Conservation (phyloP, 1,284 basidiomycete species). For the Pyrrhoderma lamaoense region DNA sequence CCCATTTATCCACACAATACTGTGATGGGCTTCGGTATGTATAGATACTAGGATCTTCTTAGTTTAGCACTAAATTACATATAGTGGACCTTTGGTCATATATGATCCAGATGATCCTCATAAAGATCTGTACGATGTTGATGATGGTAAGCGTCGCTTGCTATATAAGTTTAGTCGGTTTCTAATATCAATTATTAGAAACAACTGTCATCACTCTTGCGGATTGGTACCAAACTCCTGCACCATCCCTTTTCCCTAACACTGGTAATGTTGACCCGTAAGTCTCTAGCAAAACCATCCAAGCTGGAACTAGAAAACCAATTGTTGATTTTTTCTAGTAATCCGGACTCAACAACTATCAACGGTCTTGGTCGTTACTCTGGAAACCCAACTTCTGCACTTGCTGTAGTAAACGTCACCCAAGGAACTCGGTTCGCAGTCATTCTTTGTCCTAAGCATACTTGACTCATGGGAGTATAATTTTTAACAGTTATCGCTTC, state of each 20-base stretch:
- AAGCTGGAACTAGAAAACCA: background rate
- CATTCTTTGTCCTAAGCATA: background rate
- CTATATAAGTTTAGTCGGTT: background rate
- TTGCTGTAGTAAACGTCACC: constrained; percentile 26
- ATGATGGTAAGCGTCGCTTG: constrained; percentile 30
- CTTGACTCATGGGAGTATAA: background rate
- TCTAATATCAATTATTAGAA: constrained; percentile 22
- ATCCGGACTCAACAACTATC: constrained; percentile 42
- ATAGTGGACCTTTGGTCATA: constrained; percentile 37
- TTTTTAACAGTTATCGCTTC: constrained; percentile 15
- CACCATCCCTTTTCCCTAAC: constrained; percentile 17
- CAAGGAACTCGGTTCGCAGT: constrained; percentile 9
- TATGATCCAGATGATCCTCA: constrained; percentile 44
- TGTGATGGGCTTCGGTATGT: constrained; percentile 23
- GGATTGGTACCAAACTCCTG: constrained; percentile 34
- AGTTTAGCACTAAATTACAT: constrained; percentile 18
- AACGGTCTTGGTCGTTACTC: constrained; percentile 38
- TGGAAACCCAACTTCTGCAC: constrained; percentile 21
- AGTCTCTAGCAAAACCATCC: background rate
- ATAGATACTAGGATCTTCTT: background rate
- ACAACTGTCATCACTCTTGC: constrained; percentile 32
- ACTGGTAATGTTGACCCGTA: constrained; percentile 19
- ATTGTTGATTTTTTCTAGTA: constrained; percentile 4
- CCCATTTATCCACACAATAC: constrained; percentile 33
- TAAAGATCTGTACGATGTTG: constrained; percentile 35